Evolutionary conservation across 2,329 filamentous ascomycete species (phyloP).

Genomic region (Ophiostoma ips): DNA sequence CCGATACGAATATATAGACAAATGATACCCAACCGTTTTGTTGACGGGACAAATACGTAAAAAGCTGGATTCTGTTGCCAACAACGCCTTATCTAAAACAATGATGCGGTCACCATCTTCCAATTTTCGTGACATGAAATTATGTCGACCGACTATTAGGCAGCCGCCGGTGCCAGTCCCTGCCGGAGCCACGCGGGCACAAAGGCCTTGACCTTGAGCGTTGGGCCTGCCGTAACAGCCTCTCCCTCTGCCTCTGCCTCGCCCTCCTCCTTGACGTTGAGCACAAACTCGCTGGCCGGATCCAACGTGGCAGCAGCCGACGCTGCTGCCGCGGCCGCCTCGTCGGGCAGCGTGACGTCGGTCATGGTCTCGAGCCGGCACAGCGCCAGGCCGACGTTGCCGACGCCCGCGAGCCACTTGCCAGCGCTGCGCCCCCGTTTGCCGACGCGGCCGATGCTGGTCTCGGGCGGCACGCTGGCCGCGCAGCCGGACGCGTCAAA

Average conservation of each 20-base stretch:
- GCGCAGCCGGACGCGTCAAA: slow-evolving; percentile 11
- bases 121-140: no score
- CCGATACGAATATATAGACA: no score
- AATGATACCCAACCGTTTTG: no score
- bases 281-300: slow-evolving; percentile 46
- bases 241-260: slow-evolving; percentile 5
- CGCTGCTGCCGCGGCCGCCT: slow-evolving; percentile 47
- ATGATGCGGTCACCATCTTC: no score
- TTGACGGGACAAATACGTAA: no score
- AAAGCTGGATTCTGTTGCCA: no score
- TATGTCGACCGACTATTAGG: neutral
- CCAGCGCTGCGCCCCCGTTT: slow-evolving; percentile 59
- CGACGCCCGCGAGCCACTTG: slow-evolving; percentile 60
- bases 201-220: slow-evolving; percentile 59
- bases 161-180: slow-evolving; percentile 20
- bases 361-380: slow-evolving; percentile 90
- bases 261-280: slow-evolving; percentile 21
- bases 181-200: slow-evolving; percentile 61
- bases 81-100: no score
- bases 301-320: slow-evolving; percentile 44
- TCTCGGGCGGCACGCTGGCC: slow-evolving; percentile 29
- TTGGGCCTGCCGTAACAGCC: slow-evolving; percentile 29
- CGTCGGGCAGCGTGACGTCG: slow-evolving; percentile 53
- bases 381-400: slow-evolving; percentile 75
- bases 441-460: slow-evolving; percentile 35